phyloP scores from a whole-genome alignment of 2,329 filamentous ascomycete species.

The Penicillium sp. region DNA sequence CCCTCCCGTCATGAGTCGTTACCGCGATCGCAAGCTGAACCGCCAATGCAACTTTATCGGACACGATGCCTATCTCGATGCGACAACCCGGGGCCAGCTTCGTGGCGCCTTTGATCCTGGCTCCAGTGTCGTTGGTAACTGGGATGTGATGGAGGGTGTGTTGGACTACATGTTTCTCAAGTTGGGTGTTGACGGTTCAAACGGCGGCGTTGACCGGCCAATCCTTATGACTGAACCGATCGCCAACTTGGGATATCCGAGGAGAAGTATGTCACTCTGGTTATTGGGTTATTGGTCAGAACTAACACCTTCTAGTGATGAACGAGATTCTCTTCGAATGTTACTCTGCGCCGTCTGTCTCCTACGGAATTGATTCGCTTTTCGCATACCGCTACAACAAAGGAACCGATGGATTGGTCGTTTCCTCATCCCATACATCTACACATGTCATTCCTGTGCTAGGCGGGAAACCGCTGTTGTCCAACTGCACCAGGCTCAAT shows the following conservation, averaged over 20 bases:
- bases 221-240: slow-evolving; percentile 95
- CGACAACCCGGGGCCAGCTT: slow-evolving; percentile 85
- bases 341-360: slow-evolving; percentile 84
- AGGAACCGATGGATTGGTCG: slow-evolving; percentile 80
- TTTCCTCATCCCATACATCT: slow-evolving; percentile 89
- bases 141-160: slow-evolving; percentile 95
- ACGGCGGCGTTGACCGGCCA: slow-evolving; percentile 77
- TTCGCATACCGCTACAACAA: slow-evolving; percentile 95
- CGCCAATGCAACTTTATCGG: slow-evolving; percentile 92
- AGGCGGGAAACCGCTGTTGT: slow-evolving; percentile 78
- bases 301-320: slow-evolving; percentile 66
- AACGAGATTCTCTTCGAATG: slow-evolving; percentile 97
- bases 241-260: slow-evolving; percentile 83
- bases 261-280: slow-evolving; percentile 67
- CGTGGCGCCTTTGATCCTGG: slow-evolving; percentile 89
- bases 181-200: slow-evolving; percentile 74
- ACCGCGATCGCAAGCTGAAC: slow-evolving; percentile 88
- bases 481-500: slow-evolving; percentile 84
- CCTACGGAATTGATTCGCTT: slow-evolving; percentile 93
- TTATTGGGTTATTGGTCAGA: slow-evolving; percentile 17
- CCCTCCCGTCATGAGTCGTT: slow-evolving; percentile 90
- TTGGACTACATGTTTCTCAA: slow-evolving; percentile 95
- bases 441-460: slow-evolving; percentile 95
- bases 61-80: slow-evolving; percentile 90
- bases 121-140: slow-evolving; percentile 90